Percentiles rank a stretch among this genome's conserved stretches.
Evolutionary conservation across 2,329 filamentous ascomycete species (phyloP).

Genomic region (Pestalotiopsis sp.): DNA sequence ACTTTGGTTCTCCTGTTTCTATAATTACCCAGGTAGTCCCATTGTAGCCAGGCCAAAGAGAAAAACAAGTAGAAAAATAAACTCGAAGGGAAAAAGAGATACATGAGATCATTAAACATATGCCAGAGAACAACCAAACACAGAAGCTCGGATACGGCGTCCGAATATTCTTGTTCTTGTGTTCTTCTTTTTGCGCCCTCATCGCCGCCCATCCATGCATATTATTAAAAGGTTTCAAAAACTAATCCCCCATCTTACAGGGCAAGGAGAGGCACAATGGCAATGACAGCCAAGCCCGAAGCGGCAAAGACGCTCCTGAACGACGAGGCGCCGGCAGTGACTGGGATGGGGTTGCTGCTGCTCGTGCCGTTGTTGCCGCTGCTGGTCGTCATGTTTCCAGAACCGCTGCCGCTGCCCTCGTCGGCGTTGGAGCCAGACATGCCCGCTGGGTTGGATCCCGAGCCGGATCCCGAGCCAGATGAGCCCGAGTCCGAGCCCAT

Average conservation of each 20-base stretch:
- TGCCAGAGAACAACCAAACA: not conserved
- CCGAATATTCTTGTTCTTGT: not conserved
- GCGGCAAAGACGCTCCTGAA: conserved; percentile 29
- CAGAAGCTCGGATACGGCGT: not conserved
- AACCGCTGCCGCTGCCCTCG: not conserved
- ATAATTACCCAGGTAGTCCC: not conserved
- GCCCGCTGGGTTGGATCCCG: not conserved
- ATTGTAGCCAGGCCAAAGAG: not conserved
- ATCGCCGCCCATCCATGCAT: not conserved
- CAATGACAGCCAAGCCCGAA: conserved; percentile 27
- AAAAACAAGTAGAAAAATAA: not conserved
- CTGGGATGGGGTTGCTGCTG: conserved; percentile 18
- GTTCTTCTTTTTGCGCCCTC: not conserved
- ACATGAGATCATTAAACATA: conserved; percentile 9
- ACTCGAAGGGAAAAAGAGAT: not conserved
- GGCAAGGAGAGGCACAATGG: conserved; percentile 29
- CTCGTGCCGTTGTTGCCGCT: conserved; percentile 21
- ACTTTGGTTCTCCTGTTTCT: not conserved
- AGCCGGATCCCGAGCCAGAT: not conserved
- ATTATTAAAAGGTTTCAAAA: not conserved
- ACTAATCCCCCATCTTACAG: conserved; percentile 22
- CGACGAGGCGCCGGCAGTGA: conserved; percentile 28
- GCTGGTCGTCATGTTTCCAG: not conserved
- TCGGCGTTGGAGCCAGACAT: conserved; percentile 1
- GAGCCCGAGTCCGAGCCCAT: conserved; percentile 3